Conservation (phyloP, 371 early-diverging fungal genomes). For the Mucor sp. region DNA sequence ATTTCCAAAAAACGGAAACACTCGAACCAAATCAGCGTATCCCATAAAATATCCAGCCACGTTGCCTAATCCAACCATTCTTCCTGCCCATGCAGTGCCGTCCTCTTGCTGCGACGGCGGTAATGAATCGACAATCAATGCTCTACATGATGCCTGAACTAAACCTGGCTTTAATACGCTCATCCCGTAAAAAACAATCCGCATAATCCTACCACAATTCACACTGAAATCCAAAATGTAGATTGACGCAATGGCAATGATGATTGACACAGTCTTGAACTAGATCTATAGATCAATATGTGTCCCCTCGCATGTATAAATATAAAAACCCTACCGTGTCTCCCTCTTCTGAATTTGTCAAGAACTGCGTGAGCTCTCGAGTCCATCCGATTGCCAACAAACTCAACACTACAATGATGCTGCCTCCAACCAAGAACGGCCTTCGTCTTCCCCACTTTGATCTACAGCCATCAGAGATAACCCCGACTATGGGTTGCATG, state of each 20-base stretch:
- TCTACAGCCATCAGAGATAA: conserved; percentile 73
- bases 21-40: conserved; percentile 70
- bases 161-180: background rate
- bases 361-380: conserved; percentile 60
- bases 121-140: conserved; percentile 85
- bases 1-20: conserved; percentile 77
- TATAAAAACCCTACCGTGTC: conserved; percentile 27
- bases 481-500: conserved; percentile 85
- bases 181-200: background rate
- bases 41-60: conserved; percentile 90
- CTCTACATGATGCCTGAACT: conserved; percentile 86
- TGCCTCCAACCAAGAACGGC: conserved; percentile 75
- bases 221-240: conserved; percentile 91
- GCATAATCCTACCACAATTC: conserved; percentile 67
- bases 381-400: conserved; percentile 83
- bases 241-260: conserved; percentile 79
- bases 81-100: conserved; percentile 92
- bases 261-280: conserved; percentile 50
- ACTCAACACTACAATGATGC: conserved; percentile 61
- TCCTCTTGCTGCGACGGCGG: conserved; percentile 81
- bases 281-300: conserved; percentile 8
- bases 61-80: conserved; percentile 89
- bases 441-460: conserved; percentile 72
- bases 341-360: conserved; percentile 44
- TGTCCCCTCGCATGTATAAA: background rate